These are phyloP conservation scores for Thielaviopsis cerberus DNA, from an alignment of 2,329 filamentous ascomycete genomes.

Conservation along the genomic window DNA sequence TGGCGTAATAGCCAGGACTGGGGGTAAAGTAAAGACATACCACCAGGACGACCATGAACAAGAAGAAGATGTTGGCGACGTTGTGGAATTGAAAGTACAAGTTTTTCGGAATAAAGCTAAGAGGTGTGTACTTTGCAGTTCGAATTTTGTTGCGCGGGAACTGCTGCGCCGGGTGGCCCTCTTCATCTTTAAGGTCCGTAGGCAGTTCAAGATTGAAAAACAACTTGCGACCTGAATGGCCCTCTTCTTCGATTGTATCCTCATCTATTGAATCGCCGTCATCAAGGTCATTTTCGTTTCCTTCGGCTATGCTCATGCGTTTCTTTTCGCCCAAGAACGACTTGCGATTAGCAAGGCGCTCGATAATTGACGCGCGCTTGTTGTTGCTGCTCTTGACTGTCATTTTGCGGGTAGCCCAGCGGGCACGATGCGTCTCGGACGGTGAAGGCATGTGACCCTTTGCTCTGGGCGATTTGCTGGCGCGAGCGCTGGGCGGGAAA, in stretches of 20 bases:
- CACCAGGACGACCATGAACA: slow-evolving; percentile 84
- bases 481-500: slow-evolving; percentile 7
- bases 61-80: slow-evolving; percentile 94
- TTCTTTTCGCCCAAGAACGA: slow-evolving; percentile 48
- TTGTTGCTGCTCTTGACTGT: slow-evolving; percentile 53
- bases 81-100: slow-evolving; percentile 97
- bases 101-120: slow-evolving; percentile 93
- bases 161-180: slow-evolving; percentile 50
- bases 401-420: slow-evolving; percentile 92
- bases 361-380: slow-evolving; percentile 70
- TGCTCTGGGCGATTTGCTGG: slow-evolving; percentile 6
- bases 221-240: slow-evolving; percentile 34
- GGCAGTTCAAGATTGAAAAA: slow-evolving; percentile 81
- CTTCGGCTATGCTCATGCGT: slow-evolving; percentile 25
- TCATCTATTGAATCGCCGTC: slow-evolving; percentile 23
- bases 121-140: slow-evolving; percentile 88
- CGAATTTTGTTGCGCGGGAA: slow-evolving; percentile 91
- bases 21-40: slow-evolving; percentile 36
- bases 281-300: slow-evolving; percentile 20
- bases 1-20: slow-evolving; percentile 1
- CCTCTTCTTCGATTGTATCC: slow-evolving; percentile 10
- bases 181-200: slow-evolving; percentile 54
- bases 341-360: slow-evolving; percentile 46
- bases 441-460: slow-evolving; percentile 11
- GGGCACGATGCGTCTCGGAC: slow-evolving; percentile 48